Base-by-base conservation (phyloP, 768 basidiomycete species). In the Leucocoprinus leucothites region DNA sequence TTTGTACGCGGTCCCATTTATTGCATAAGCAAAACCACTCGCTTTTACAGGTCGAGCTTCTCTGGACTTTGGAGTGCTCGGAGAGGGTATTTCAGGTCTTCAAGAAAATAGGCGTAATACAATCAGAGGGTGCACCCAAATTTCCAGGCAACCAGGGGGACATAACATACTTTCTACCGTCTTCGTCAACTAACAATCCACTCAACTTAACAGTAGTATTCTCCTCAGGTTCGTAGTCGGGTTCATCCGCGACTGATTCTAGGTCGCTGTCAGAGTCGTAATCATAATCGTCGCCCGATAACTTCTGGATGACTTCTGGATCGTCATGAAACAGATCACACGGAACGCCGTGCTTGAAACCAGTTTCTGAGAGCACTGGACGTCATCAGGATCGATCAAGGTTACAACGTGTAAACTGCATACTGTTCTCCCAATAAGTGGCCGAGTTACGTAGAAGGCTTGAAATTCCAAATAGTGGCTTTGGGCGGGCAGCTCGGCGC, bases 1-100 rank as follows among this genome's bases (percentile, higher is more conserved):
- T 28, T 34, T 24, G 40, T 52, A 31, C 6, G 56, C 56, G 18
- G 50, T 50, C 7, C 56, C 56, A n/a, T 57, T 51, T 28, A 57
- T 41, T n/a, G 41, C 31, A 19, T 46, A 8, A 1, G 48, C 34
- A 19, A 21, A 24, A 31, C 34, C 21, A n/a, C 21, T 3, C 5
- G 48, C 9, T 38, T 8, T 38, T n/a, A 34, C 31, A 34, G 5
- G 6, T 13, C 13, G 31, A 5, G 13, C 6, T 34, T 34, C 31
- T 34, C 13, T 5, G 13, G 31, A 5, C 31, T 34, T 5, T 34
- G 31, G 13, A 13, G 31, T 34, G 5, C 6, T 31, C 31, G 31
- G 11, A 11, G 31, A 31, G 31, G 31, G n/a, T n/a, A n/a, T n/a
- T n/a, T n/a, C n/a, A 31, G 31, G 31, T 11, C 31, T 31, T 31